Base-by-base conservation (phyloP, 108 stramenopile genomes). In the Ochromonas danica region DNA sequence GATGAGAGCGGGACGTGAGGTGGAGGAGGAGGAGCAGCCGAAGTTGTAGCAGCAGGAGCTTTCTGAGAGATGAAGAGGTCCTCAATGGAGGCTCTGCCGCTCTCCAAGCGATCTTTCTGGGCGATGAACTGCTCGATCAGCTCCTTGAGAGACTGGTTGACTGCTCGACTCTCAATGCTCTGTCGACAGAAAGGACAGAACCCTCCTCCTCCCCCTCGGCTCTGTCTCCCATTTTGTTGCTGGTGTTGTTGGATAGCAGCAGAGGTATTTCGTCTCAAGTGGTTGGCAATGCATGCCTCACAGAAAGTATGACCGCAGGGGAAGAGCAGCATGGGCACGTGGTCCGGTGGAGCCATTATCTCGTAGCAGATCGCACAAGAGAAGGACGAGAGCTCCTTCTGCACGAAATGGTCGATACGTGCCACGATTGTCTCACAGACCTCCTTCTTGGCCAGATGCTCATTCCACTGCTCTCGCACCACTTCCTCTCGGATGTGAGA, bases 251-350 rank as follows among this genome's bases (percentile, higher is more conserved):
- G n/a, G n/a, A n/a, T n/a, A n/a, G n/a, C n/a, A n/a, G n/a, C n/a
- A n/a, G 45, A 14, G 45, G 6, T 51, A 22, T 22, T 51, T 22
- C 22, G 6, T 51, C 14, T 22, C 22, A 51, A 51, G 22, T 51
- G 45, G 14, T 14, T 51, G 6, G 6, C 45, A 22, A 51, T 51
- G 41, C 81, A 81, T 38, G 1, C 25, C 14, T 74, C 27, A 42
- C 81, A 81, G 39, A 81, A 81, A 1, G 81, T 81, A 27, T 81
- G 81, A 35, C 81, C 81, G 62, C 81, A 81, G 62, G 81, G 81
- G 40, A 81, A 81, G 1, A 81, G 71, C 1, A 81, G 71, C 2
- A 36, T 71, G 1, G 81, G 81, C 10, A 70, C 31, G 1, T 74
- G 33, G n/a, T 40, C 35, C 22, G 81, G 81, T 35, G 77, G 61